Base-by-base conservation (phyloP, 179 eudicot genomes). In the Silene noctiflora region DNA sequence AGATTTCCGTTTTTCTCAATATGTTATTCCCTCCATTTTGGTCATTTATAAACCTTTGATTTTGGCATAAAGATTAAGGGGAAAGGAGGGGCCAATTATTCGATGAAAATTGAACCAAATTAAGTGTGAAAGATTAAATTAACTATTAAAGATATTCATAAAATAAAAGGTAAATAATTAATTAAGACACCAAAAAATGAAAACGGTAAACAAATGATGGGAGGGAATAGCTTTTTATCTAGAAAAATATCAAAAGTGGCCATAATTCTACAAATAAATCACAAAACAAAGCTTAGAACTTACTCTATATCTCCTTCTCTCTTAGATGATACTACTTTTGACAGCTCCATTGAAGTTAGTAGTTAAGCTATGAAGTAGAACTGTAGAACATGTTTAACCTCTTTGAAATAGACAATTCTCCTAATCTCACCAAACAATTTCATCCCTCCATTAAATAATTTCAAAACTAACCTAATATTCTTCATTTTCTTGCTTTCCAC, bases 341-440 rank as follows among this genome's bases (percentile, higher is more conserved):
- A 51, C 17, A 51, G 11, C 17, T 51, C 58, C 58, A 51, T 10
- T 76, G 53, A 59, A 77, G 77, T 77, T 33, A 33, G 39, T 33
- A 77, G 83, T 81, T 77, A 76, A 76, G 75, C 77, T 73, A 72
- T 77, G 71, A 70, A 81, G 77, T n/a, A n/a, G 67, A 3, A 6
- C n/a, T n/a, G 33, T 29, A 77, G 24, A 69, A 63, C 17, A 59
- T 63, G 80, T 69, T 46, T 73, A 73, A 77, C 78, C 75, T 44
- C 65, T 66, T 73, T 78, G 81, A 82, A 68, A 69, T 55, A 16
- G 84, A 82, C 84, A 64, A 53, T 39, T 71, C 76, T 74, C 76
- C 84, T 53, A 78, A 67, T 78, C 74, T 70, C 74, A 78, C 79
- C 84, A 82, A 81, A 77, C 75, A 22, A 55, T 1, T 56, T 24